Percentiles rank a stretch among this genome's conserved stretches.
Conservation (phyloP, 2,329 filamentous ascomycete species). For the Aureobasidium sp. region DNA sequence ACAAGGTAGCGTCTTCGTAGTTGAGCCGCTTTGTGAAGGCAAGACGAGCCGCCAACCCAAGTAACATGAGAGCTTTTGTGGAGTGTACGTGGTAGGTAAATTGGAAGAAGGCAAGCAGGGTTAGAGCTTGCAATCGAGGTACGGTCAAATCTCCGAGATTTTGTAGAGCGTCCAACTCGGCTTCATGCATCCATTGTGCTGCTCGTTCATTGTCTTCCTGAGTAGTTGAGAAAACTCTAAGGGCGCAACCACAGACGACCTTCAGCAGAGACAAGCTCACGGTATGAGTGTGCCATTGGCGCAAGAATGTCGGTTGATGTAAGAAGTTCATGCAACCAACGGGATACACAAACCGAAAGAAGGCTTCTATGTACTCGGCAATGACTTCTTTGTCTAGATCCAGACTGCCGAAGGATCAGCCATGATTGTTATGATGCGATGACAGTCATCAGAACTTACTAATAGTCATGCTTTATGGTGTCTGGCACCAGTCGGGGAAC, state of each 20-base stretch:
- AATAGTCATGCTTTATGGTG: neutral
- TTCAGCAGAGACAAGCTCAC: neutral
- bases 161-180: neutral
- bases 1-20: neutral
- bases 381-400: neutral
- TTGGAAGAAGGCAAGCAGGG: slow-evolving; percentile 4
- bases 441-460: neutral
- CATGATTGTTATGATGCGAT: neutral
- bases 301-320: slow-evolving; percentile 3
- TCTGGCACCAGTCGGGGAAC: neutral
- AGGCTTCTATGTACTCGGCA: slow-evolving; percentile 9
- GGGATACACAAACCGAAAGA: slow-evolving; percentile 7
- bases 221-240: neutral
- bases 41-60: slow-evolving; percentile 4
- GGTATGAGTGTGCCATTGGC: slow-evolving; percentile 4
- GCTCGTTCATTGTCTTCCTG: slow-evolving; percentile 5
- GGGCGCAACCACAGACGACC: neutral
- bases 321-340: slow-evolving; percentile 7
- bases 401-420: neutral
- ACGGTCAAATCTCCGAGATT: neutral
- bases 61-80: slow-evolving; percentile 1
- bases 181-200: neutral
- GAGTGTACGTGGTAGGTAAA: slow-evolving; percentile 2
- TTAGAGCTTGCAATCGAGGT: neutral
- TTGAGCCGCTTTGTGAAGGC: slow-evolving; percentile 7